A percentile compares a stretch with the other conserved stretches of the same genome.
Evolutionary conservation across 805 yeast genomes (phyloP).

Genomic region (Ascoidea rubescens): DNA sequence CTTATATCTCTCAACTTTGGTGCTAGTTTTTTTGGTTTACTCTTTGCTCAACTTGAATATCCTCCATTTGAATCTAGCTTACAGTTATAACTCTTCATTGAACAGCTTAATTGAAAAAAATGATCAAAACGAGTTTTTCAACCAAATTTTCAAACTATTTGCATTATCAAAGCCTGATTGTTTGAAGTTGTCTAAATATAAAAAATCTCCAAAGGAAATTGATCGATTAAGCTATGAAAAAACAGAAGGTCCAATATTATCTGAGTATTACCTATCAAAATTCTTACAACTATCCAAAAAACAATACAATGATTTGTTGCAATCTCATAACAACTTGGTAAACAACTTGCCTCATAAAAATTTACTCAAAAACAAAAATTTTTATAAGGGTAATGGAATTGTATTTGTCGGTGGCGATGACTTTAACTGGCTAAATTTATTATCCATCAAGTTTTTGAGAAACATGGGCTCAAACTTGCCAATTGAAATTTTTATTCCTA

Average conservation of each 20-base stretch:
- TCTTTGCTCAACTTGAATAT: no score
- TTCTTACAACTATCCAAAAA: neutral
- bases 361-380: constrained; percentile 2
- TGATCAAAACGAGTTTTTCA: neutral
- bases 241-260: neutral
- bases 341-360: neutral
- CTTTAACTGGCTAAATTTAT: constrained; percentile 26
- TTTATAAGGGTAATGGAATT: constrained; percentile 15
- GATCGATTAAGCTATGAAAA: neutral
- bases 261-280: neutral
- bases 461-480: constrained; percentile 29
- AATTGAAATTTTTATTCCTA: constrained; percentile 29
- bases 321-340: neutral
- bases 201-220: neutral
- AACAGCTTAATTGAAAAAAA: neutral
- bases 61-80: no score
- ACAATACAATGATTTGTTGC: neutral
- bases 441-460: constrained; percentile 26
- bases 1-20: no score
- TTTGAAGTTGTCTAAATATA: no score
- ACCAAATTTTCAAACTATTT: no score
- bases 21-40: no score
- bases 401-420: constrained; percentile 31
- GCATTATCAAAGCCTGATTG: neutral
- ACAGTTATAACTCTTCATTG: no score